A percentile compares a stretch with the other conserved stretches of the same genome.
These are phyloP conservation scores for peach (Prunus persica) DNA, from an alignment of 306 rosid species.

Conservation along the genomic window DNA sequence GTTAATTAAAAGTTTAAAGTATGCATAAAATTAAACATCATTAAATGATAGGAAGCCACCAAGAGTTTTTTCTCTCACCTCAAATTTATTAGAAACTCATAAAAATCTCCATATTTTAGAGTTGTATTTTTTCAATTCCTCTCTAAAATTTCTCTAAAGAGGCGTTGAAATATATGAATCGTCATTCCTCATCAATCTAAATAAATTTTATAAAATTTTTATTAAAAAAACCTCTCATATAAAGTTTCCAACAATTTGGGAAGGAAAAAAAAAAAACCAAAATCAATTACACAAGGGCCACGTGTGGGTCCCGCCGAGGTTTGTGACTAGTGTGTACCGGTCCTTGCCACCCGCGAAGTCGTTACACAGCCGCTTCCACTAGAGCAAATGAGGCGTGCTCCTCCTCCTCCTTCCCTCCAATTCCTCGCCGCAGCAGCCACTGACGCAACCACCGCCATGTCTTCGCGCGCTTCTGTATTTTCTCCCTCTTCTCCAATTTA, in stretches of 20 bases:
- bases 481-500: constrained; percentile 4
- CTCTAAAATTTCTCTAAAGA: accelerated
- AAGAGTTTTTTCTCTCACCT: accelerated
- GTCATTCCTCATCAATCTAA: no score
- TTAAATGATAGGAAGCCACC: accelerated
- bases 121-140: no score
- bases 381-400: constrained; percentile 48
- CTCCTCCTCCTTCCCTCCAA: constrained; percentile 39
- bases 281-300: neutral
- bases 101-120: no score
- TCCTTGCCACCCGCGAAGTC: no score
- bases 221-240: no score
- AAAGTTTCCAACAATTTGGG: no score
- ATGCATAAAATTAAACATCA: accelerated
- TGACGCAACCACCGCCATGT: constrained; percentile 35
- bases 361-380: no score
- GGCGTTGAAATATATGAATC: no score
- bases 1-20: no score
- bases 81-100: accelerated
- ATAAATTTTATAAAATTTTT: no score
- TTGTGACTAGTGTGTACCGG: neutral
- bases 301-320: neutral
- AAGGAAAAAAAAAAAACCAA: no score
- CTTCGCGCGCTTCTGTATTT: constrained; percentile 46
- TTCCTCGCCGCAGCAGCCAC: constrained; percentile 37